phyloP scores from a whole-genome alignment of 2,329 filamentous ascomycete species.

The Fragosphaeria purpurea region DNA sequence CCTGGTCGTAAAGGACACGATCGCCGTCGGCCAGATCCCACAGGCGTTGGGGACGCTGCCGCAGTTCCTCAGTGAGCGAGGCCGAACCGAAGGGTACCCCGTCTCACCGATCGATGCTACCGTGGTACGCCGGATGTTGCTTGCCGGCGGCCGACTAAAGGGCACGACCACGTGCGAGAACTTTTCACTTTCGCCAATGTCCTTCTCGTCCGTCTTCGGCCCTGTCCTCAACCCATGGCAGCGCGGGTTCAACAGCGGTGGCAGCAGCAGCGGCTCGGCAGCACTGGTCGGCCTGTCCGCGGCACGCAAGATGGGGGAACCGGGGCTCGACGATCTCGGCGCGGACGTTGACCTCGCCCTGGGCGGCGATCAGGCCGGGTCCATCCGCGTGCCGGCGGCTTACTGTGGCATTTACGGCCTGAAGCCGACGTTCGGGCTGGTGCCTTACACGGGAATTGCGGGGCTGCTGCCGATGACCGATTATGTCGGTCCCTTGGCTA shows the following conservation, averaged over 20 bases:
- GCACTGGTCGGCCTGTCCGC: constrained; percentile 19
- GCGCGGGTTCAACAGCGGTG: constrained; percentile 60
- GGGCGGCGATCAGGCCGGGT: constrained; percentile 64
- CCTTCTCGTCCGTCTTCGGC: constrained; percentile 63
- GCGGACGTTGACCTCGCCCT: constrained; percentile 23
- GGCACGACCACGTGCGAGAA: constrained; percentile 67
- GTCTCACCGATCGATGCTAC: constrained; percentile 35
- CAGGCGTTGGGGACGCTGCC: constrained; percentile 43
- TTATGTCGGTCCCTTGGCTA: constrained; percentile 34
- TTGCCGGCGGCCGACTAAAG: constrained; percentile 58
- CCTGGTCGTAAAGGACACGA: constrained; percentile 64
- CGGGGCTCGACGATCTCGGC: neutral
- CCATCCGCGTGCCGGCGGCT: constrained; percentile 50
- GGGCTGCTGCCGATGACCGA: constrained; percentile 29
- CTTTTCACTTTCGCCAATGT: constrained; percentile 44
- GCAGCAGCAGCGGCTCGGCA: constrained; percentile 63
- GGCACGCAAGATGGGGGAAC: neutral
- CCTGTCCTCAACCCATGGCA: constrained; percentile 65
- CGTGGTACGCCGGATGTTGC: constrained; percentile 24
- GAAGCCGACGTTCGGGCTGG: constrained; percentile 38
- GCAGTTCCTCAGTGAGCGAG: constrained; percentile 12
- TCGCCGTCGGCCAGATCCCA: constrained; percentile 57
- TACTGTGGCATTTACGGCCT: constrained; percentile 32
- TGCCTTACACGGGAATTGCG: constrained; percentile 38
- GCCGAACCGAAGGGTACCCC: constrained; percentile 15